Conservation (phyloP, 2,329 filamentous ascomycete genomes). For the Pyrenophora tritici-repentis region DNA sequence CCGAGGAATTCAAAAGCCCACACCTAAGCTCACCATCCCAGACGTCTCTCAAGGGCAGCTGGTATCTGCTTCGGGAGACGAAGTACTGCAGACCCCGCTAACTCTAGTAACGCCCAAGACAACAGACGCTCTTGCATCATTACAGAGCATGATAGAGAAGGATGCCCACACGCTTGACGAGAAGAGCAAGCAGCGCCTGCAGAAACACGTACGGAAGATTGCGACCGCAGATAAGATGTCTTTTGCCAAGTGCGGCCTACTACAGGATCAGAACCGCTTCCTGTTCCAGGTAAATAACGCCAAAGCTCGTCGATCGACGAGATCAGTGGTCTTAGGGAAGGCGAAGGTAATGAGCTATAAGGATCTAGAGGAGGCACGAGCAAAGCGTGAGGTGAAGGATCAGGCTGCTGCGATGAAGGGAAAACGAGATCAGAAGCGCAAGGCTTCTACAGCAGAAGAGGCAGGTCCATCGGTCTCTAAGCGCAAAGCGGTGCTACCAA, state of each 20-base stretch:
- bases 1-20: slow-evolving; percentile 28
- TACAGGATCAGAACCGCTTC: background rate
- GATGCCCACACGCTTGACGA: slow-evolving; percentile 21
- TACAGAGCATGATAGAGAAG: slow-evolving; percentile 21
- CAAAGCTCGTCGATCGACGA: slow-evolving; percentile 30
- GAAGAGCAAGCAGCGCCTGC: too few species aligned
- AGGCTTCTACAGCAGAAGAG: background rate
- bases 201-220: background rate
- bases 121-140: slow-evolving; percentile 20
- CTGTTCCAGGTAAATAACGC: slow-evolving; percentile 29
- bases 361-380: slow-evolving; percentile 26
- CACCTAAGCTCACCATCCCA: background rate
- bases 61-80: slow-evolving; percentile 3
- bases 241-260: background rate
- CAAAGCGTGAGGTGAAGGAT: slow-evolving; percentile 15
- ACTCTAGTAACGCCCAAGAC: slow-evolving; percentile 35
- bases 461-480: background rate
- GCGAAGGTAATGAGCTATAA: slow-evolving; percentile 33
- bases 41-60: too few species aligned
- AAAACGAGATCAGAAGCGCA: background rate
- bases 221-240: background rate
- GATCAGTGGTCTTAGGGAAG: slow-evolving; percentile 27
- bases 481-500: background rate
- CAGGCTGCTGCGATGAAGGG: background rate
- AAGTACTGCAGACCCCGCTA: slow-evolving; percentile 1